Conservation (phyloP, 352 stramenopile genomes). For the Phytophthora palmivora region DNA sequence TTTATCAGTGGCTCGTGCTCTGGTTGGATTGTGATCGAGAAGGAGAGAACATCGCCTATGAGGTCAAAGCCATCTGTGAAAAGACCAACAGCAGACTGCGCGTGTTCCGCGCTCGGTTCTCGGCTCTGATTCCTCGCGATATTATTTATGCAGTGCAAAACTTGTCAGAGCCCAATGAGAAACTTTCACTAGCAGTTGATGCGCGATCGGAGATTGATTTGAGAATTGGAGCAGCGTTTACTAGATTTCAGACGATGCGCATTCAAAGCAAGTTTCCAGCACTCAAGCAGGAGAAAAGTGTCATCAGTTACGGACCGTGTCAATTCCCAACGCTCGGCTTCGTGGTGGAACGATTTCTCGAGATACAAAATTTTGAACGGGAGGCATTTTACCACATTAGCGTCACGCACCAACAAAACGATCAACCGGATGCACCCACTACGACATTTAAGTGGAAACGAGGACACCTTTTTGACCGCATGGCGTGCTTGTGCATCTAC, state of each 20-base stretch:
- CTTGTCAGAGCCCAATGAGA: slow-evolving; percentile 79
- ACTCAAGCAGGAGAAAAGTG: slow-evolving; percentile 75
- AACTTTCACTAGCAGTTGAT: slow-evolving; percentile 86
- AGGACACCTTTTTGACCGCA: slow-evolving; percentile 95
- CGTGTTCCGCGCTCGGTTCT: slow-evolving; percentile 93
- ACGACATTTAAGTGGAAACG: slow-evolving; percentile 97
- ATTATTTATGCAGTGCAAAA: slow-evolving; percentile 91
- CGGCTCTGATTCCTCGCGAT: slow-evolving; percentile 92
- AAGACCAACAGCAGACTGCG: slow-evolving; percentile 72
- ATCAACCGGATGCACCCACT: slow-evolving; percentile 56
- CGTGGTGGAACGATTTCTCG: slow-evolving; percentile 93
- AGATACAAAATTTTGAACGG: slow-evolving; percentile 97
- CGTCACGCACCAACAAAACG: slow-evolving; percentile 75
- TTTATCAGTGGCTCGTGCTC: slow-evolving; percentile 89
- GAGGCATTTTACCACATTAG: slow-evolving; percentile 97
- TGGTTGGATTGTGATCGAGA: slow-evolving; percentile 99
- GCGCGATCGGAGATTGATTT: slow-evolving; percentile 96
- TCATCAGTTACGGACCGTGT: slow-evolving; percentile 99
- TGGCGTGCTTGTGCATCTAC: slow-evolving; percentile 94
- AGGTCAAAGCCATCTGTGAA: slow-evolving; percentile 93
- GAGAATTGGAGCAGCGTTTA: slow-evolving; percentile 94
- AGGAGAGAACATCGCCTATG: slow-evolving; percentile 99
- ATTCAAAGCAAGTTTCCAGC: slow-evolving; percentile 86
- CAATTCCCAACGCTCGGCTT: slow-evolving; percentile 99
- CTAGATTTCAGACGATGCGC: slow-evolving; percentile 95